Evolutionary conservation across 2,329 filamentous ascomycete genomes (phyloP).

Genomic region (Penicillium rolfsii): DNA sequence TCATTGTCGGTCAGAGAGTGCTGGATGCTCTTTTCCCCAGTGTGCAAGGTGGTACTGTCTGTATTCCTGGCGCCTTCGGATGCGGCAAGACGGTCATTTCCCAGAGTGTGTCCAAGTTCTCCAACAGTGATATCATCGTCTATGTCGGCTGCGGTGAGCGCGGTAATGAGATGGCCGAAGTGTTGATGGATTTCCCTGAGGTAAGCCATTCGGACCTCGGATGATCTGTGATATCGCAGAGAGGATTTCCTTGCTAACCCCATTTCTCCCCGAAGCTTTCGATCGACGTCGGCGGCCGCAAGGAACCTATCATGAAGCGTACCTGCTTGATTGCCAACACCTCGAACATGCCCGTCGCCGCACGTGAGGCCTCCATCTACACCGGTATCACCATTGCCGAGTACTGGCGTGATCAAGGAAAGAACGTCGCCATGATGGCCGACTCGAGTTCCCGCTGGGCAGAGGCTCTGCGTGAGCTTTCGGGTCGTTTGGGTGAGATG

Average conservation of each 20-base stretch:
- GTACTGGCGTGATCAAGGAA: slow-evolving; percentile 96
- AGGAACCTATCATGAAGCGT: slow-evolving; percentile 99
- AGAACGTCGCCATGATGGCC: slow-evolving; percentile 99
- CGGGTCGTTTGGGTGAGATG: slow-evolving; percentile 98
- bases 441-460: slow-evolving; percentile 98
- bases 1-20: slow-evolving; percentile 95
- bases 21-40: slow-evolving; percentile 94
- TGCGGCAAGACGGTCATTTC: slow-evolving; percentile 99
- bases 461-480: slow-evolving; percentile 97
- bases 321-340: slow-evolving; percentile 98
- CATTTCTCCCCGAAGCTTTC: slow-evolving; percentile 61
- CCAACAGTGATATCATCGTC: slow-evolving; percentile 98
- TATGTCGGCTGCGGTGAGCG: slow-evolving; percentile 94
- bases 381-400: slow-evolving; percentile 94
- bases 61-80: slow-evolving; percentile 96
- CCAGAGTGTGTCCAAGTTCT: slow-evolving; percentile 99
- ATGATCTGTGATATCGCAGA: background rate
- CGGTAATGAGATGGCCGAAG: slow-evolving; percentile 99
- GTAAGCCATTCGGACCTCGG: slow-evolving; percentile 38
- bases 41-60: slow-evolving; percentile 96
- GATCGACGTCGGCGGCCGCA: slow-evolving; percentile 89
- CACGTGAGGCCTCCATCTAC: slow-evolving; percentile 98
- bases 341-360: slow-evolving; percentile 99
- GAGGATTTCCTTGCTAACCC: background rate
- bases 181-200: slow-evolving; percentile 99